phyloP scores from a whole-genome alignment of 2,329 filamentous ascomycete species.

The Pseudocercospora fijiensis region DNA sequence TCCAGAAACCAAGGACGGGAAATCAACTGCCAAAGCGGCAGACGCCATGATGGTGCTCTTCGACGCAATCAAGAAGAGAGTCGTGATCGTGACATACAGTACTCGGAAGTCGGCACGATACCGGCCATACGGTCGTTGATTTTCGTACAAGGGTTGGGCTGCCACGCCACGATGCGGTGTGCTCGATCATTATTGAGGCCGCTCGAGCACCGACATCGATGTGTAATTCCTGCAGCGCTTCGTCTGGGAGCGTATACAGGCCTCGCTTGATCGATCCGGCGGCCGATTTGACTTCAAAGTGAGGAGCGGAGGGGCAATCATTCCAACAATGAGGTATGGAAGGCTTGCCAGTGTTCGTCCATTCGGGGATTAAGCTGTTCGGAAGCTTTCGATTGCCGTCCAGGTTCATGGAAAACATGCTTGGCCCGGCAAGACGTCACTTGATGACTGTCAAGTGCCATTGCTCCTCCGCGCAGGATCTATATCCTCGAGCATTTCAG shows the following conservation, averaged over 20 bases:
- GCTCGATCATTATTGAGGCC: neutral
- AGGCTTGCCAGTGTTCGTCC: neutral
- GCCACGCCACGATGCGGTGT: neutral
- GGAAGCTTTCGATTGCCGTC: constrained; percentile 1
- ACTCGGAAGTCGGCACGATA: neutral
- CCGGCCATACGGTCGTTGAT: neutral
- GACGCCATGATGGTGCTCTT: neutral
- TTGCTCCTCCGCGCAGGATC: neutral
- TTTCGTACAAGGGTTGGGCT: neutral
- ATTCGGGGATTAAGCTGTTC: constrained; percentile 6
- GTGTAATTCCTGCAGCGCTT: neutral
- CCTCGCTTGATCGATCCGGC: neutral
- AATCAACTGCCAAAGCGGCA: neutral
- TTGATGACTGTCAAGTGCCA: neutral
- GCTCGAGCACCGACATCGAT: neutral
- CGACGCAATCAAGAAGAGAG: neutral
- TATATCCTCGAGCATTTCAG: neutral
- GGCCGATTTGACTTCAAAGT: neutral
- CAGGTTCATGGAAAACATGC: neutral
- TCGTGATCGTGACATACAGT: neutral
- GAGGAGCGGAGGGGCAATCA: neutral
- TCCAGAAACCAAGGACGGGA: neutral
- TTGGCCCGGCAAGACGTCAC: neutral
- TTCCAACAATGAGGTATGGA: neutral
- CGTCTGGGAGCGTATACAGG: neutral